These are phyloP conservation scores for Syncephalastrum sp. DNA, from an alignment of 371 early-diverging fungal species.

Conservation along the genomic window DNA sequence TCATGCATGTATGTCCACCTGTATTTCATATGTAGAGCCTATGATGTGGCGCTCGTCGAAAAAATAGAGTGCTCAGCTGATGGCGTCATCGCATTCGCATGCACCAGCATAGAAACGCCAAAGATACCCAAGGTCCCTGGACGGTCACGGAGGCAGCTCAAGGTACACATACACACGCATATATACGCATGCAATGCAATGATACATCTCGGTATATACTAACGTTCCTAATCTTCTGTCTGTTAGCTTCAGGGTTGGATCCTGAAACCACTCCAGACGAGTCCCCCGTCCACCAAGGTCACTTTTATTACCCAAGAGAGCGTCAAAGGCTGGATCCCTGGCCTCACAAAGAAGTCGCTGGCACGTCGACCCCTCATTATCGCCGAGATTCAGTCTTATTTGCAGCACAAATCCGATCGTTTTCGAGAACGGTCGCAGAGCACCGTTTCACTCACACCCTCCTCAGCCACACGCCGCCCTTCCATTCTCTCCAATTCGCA, in stretches of 20 bases:
- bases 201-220: not conserved
- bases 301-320: slow-evolving; percentile 53
- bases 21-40: slow-evolving; percentile 32
- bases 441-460: slow-evolving; percentile 3
- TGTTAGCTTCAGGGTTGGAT: slow-evolving; percentile 61
- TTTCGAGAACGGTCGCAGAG: slow-evolving; percentile 13
- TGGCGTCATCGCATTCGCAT: slow-evolving; percentile 65
- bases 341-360: slow-evolving; percentile 63
- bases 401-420: slow-evolving; percentile 58
- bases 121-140: slow-evolving; percentile 58
- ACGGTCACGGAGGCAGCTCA: slow-evolving; percentile 55
- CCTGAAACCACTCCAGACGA: slow-evolving; percentile 49
- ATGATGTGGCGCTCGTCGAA: slow-evolving; percentile 65
- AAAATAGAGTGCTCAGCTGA: slow-evolving; percentile 57
- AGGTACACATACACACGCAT: slow-evolving; percentile 25
- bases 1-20: not conserved
- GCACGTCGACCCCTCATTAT: slow-evolving; percentile 65
- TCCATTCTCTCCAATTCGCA: slow-evolving; percentile 16
- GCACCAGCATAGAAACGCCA: slow-evolving; percentile 62
- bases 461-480: slow-evolving; percentile 10
- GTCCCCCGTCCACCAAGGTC: slow-evolving; percentile 60
- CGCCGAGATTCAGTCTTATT: slow-evolving; percentile 57
- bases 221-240: not conserved
- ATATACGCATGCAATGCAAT: slow-evolving; percentile 7
- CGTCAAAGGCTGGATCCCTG: slow-evolving; percentile 60